Evolutionary conservation across 78 protist genomes (phyloP).

Genomic region (Creolimax fragrantissima): DNA sequence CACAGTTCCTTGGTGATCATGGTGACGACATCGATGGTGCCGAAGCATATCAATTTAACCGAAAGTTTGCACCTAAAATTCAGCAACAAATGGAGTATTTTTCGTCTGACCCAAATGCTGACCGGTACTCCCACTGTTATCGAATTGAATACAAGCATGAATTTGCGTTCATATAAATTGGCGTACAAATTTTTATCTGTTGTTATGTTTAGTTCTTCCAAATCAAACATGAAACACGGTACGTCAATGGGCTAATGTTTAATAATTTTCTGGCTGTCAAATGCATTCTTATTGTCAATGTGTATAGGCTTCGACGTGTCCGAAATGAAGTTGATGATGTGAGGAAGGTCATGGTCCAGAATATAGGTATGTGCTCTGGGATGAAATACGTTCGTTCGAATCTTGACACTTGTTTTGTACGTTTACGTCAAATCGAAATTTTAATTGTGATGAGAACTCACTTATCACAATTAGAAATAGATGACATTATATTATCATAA

Average conservation of each 20-base stretch:
- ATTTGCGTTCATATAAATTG: too few species aligned
- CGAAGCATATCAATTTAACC: background rate
- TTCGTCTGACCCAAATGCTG: background rate
- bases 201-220: too few species aligned
- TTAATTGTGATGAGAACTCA: background rate
- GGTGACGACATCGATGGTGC: background rate
- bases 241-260: too few species aligned
- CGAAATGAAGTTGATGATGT: slow-evolving; percentile 66
- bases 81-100: background rate
- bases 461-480: background rate
- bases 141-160: too few species aligned
- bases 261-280: too few species aligned
- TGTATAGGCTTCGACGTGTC: background rate
- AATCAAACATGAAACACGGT: too few species aligned
- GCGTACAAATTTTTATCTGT: too few species aligned
- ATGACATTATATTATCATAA: background rate
- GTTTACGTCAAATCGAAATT: too few species aligned
- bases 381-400: background rate
- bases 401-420: too few species aligned
- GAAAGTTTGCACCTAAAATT: background rate
- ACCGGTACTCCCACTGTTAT: too few species aligned
- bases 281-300: background rate
- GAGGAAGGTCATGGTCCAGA: slow-evolving; percentile 62
- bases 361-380: slow-evolving; percentile 42
- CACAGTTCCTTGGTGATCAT: background rate